These are phyloP conservation scores for Amyloporia xantha DNA, from an alignment of 768 basidiomycete genomes.

Conservation along the genomic window DNA sequence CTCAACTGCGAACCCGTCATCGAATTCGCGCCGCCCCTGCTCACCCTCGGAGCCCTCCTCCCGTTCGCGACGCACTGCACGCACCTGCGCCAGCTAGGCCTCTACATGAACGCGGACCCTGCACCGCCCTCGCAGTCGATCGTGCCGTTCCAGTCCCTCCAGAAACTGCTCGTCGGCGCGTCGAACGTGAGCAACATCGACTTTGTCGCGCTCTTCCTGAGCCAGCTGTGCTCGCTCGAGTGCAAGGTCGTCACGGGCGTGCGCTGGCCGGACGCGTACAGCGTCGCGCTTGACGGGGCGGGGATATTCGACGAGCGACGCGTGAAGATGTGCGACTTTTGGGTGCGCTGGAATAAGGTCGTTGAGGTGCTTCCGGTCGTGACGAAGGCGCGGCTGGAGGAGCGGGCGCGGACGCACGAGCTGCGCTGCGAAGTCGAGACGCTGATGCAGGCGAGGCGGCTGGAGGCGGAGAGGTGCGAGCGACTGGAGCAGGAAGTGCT, in stretches of 20 bases:
- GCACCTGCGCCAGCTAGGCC: slow-evolving; percentile 29
- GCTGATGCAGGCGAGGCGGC: slow-evolving; percentile 7
- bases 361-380: slow-evolving; percentile 19
- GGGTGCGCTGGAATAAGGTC: slow-evolving; percentile 20
- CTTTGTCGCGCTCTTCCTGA: slow-evolving; percentile 47
- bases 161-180: slow-evolving; percentile 43
- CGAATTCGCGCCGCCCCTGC: slow-evolving; percentile 13
- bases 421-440: slow-evolving; percentile 11
- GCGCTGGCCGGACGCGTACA: slow-evolving; percentile 38
- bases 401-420: slow-evolving; percentile 11
- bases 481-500: slow-evolving; percentile 17
- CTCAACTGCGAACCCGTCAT: slow-evolving; percentile 25
- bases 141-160: slow-evolving; percentile 18
- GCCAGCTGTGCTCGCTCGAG: slow-evolving; percentile 39
- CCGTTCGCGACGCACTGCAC: slow-evolving; percentile 35
- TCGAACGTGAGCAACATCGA: slow-evolving; percentile 39
- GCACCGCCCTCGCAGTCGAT: slow-evolving; percentile 3
- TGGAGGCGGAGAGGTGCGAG: slow-evolving; percentile 10
- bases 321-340: slow-evolving; percentile 15
- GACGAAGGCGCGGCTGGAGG: slow-evolving; percentile 18
- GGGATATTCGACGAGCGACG: slow-evolving; percentile 16
- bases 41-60: slow-evolving; percentile 31
- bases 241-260: slow-evolving; percentile 42
- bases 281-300: slow-evolving; percentile 20
- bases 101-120: slow-evolving; percentile 31